These are phyloP conservation scores for Sphaerostilbella broomeana DNA, from an alignment of 2,329 filamentous ascomycete species.

Conservation along the genomic window DNA sequence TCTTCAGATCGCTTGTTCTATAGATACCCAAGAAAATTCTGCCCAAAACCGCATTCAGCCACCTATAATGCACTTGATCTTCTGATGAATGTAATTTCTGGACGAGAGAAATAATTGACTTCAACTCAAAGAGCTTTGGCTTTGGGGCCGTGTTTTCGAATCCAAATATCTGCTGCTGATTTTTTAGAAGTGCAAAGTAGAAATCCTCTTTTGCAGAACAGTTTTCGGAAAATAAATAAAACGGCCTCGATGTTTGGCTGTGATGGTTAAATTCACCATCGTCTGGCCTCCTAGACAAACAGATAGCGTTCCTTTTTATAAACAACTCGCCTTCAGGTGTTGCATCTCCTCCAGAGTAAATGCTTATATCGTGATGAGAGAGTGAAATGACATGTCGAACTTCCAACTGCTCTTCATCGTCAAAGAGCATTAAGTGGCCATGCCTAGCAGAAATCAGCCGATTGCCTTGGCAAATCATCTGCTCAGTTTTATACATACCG, in stretches of 20 bases:
- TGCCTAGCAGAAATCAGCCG: constrained; percentile 49
- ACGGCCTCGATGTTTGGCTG: constrained; percentile 63
- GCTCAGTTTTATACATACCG: constrained; percentile 47
- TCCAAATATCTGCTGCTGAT: constrained; percentile 64
- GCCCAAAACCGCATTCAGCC: constrained; percentile 88
- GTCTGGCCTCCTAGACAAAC: constrained; percentile 60
- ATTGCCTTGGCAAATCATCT: background rate
- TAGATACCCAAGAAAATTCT: constrained; percentile 84
- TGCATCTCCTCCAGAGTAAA: constrained; percentile 70
- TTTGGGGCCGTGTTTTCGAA: constrained; percentile 50
- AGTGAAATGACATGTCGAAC: constrained; percentile 94
- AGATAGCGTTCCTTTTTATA: constrained; percentile 89
- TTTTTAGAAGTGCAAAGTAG: constrained; percentile 84
- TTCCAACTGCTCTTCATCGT: constrained; percentile 90
- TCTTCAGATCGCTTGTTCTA: constrained; percentile 73
- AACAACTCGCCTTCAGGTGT: constrained; percentile 91
- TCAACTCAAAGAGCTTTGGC: constrained; percentile 71
- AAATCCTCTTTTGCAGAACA: constrained; percentile 97
- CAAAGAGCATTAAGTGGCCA: constrained; percentile 94
- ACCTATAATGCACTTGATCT: constrained; percentile 82
- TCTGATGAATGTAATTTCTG: constrained; percentile 87
- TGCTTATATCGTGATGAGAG: constrained; percentile 75
- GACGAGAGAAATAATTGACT: constrained; percentile 82
- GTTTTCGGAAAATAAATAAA: constrained; percentile 91
- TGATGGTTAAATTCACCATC: constrained; percentile 50